A percentile compares a stretch with the other conserved stretches of the same genome.
These are phyloP conservation scores for Iberis amara DNA, from an alignment of 441 rosid genomes.

Conservation along the genomic window DNA sequence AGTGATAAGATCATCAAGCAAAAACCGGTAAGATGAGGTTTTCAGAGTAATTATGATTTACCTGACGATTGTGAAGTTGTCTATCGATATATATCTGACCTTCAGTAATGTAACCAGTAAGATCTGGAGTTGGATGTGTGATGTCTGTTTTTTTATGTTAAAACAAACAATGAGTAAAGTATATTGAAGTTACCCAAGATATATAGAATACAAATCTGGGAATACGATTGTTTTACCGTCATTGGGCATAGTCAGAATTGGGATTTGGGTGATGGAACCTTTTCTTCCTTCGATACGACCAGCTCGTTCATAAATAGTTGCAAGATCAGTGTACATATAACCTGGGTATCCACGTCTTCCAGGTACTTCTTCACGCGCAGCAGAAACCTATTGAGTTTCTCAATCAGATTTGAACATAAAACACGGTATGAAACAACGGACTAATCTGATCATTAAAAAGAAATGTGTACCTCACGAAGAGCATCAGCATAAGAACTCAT, in stretches of 20 bases:
- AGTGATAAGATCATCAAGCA: no score
- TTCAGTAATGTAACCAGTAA: conserved; percentile 97
- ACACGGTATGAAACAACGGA: no score
- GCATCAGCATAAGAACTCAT: conserved; percentile 99
- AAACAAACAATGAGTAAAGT: background rate
- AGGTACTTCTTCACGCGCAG: conserved; percentile 99
- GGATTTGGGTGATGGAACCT: conserved; percentile 99
- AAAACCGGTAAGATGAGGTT: no score
- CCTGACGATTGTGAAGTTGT: conserved; percentile 94
- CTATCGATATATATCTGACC: conserved; percentile 97
- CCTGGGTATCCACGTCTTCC: conserved; percentile 99
- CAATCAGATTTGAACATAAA: background rate
- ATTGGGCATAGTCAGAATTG: conserved; percentile 97
- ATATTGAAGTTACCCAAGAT: no score
- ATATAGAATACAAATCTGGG: background rate
- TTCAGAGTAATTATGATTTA: conserved; percentile 1
- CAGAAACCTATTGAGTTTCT: conserved; percentile 64
- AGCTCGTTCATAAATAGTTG: conserved; percentile 95
- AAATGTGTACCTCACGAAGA: conserved; percentile 81
- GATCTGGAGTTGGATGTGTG: conserved; percentile 98
- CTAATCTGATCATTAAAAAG: no score
- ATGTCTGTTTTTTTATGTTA: conserved; percentile 48
- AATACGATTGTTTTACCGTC: conserved; percentile 52
- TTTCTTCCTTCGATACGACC: conserved; percentile 45
- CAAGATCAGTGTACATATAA: conserved; percentile 99